A percentile compares a stretch with the other conserved stretches of the same genome.
Evolutionary conservation across 345 rosid species (phyloP).

Genomic region (Chamaenerion angustifolium): DNA sequence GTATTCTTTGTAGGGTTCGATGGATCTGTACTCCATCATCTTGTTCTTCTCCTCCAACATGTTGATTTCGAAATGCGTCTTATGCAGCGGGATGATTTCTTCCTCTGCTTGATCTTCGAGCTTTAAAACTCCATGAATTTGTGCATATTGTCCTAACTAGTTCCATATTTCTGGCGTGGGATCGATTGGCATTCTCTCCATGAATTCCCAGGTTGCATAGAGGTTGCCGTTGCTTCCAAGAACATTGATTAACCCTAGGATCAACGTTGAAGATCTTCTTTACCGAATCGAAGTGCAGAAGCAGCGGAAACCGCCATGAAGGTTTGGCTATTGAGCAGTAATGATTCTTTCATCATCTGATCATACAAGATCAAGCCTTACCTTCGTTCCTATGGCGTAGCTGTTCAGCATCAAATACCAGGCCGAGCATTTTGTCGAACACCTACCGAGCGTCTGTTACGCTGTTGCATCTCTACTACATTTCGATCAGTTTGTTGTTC

Average conservation of each 20-base stretch:
- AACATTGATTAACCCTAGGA: slow-evolving; percentile 25
- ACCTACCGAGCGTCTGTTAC: slow-evolving; percentile 28
- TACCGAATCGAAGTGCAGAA: slow-evolving; percentile 32
- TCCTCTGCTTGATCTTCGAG: slow-evolving; percentile 31
- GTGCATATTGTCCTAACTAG: slow-evolving; percentile 20
- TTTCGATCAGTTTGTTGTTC: slow-evolving; percentile 19
- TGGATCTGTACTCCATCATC: slow-evolving; percentile 19
- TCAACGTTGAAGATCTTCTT: slow-evolving; percentile 18
- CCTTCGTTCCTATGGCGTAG: slow-evolving; percentile 28
- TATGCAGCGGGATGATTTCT: slow-evolving; percentile 18
- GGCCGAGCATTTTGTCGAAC: slow-evolving; percentile 43
- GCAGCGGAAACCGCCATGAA: slow-evolving; percentile 22
- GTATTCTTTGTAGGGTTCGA: slow-evolving; percentile 25
- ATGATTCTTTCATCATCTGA: slow-evolving; percentile 22
- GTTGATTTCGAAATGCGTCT: slow-evolving; percentile 19
- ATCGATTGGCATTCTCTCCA: slow-evolving; percentile 33
- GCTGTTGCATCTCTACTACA: slow-evolving; percentile 22
- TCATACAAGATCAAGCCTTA: slow-evolving; percentile 32
- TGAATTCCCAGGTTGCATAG: slow-evolving; percentile 35
- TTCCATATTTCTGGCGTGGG: slow-evolving; percentile 25
- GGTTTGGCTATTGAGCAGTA: slow-evolving; percentile 16
- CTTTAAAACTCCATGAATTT: slow-evolving; percentile 40
- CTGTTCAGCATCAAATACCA: slow-evolving; percentile 35
- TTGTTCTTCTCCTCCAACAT: slow-evolving; percentile 47
- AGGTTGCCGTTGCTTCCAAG: slow-evolving; percentile 30